Percentiles rank a stretch among this genome's conserved stretches.
phyloP scores from a whole-genome alignment of 164 flowering plant species.

The Saururus chinensis region DNA sequence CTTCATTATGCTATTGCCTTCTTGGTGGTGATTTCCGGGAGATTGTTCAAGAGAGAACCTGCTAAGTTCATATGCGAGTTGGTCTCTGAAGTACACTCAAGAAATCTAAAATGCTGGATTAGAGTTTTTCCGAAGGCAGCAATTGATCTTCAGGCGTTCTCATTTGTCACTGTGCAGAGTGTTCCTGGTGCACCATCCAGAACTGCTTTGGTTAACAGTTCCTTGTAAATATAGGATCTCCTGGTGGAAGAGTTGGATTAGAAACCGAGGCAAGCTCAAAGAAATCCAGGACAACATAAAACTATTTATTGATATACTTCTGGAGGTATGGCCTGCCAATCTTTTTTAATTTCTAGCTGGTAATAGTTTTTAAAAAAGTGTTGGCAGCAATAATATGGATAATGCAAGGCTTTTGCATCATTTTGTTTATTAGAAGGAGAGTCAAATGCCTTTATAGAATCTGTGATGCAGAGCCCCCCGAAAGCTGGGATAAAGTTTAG shows the following conservation, averaged over 20 bases:
- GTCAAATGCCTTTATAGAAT: not conserved
- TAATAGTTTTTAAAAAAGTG: not conserved
- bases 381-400: not conserved
- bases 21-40: slow-evolving; percentile 82
- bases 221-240: slow-evolving; percentile 72
- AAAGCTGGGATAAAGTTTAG: not conserved
- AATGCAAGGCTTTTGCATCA: not conserved
- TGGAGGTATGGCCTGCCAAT: slow-evolving; percentile 47
- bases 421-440: too few species aligned
- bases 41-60: slow-evolving; percentile 46
- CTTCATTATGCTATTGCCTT: slow-evolving; percentile 73
- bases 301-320: slow-evolving; percentile 58
- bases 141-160: slow-evolving; percentile 88
- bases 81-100: slow-evolving; percentile 64
- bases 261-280: slow-evolving; percentile 66
- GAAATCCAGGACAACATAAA: slow-evolving; percentile 68
- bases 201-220: slow-evolving; percentile 77
- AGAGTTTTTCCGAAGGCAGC: slow-evolving; percentile 55
- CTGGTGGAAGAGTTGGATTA: slow-evolving; percentile 56
- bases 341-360: slow-evolving; percentile 7
- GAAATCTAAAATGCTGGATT: slow-evolving; percentile 56
- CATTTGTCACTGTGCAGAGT: slow-evolving; percentile 83
- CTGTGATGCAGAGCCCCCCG: not conserved
- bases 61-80: slow-evolving; percentile 47
- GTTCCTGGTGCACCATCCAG: slow-evolving; percentile 64